Conservation (phyloP, 225 moss, liverwort and hornwort species). For the Pseudisothecium myosuroides region DNA sequence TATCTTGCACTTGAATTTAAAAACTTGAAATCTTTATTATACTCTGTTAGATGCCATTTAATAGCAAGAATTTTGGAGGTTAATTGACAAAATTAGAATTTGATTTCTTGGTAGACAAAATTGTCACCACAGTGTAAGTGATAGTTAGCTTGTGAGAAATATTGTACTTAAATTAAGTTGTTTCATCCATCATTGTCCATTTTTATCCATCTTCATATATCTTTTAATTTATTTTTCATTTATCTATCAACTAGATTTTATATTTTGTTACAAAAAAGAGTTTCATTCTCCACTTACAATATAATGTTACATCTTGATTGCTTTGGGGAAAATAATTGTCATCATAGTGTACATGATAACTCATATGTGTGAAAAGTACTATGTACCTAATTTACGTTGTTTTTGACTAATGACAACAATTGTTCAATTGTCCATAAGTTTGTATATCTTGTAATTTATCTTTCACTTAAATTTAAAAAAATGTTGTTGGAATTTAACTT, state of each 20-base stretch:
- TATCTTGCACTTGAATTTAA: neutral
- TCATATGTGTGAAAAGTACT: neutral
- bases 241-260: neutral
- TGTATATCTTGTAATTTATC: neutral
- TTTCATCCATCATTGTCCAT: neutral
- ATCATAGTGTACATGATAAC: no score
- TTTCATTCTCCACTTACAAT: neutral
- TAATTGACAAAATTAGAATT: neutral
- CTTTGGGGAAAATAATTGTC: neutral
- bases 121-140: neutral
- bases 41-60: neutral
- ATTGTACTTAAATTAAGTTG: neutral
- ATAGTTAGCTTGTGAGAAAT: neutral
- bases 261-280: neutral
- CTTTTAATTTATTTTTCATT: neutral
- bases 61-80: neutral
- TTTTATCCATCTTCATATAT: neutral
- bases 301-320: neutral
- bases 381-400: rapidly evolving
- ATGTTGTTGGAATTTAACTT: neutral
- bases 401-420: neutral
- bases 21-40: neutral
- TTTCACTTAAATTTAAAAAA: neutral
- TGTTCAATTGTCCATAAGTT: neutral
- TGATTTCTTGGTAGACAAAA: neutral